Base-by-base conservation (phyloP, 2,329 filamentous ascomycete genomes). In the Exophiala sp. region DNA sequence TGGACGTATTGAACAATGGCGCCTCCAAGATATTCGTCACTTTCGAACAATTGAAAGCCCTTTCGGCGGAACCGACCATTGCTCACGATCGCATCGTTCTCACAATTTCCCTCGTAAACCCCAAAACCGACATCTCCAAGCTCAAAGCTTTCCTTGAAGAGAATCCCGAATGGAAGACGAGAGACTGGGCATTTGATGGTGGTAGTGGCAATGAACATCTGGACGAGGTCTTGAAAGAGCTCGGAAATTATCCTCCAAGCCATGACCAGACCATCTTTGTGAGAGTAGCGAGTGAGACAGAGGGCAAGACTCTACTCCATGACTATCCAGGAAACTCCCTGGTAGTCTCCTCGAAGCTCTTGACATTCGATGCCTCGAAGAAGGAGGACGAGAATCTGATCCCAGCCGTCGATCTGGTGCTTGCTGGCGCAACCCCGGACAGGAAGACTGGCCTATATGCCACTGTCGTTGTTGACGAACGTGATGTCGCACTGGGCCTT, bases 391-490 rank as follows among this genome's bases (percentile, higher is more conserved):
- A 79, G 14, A 77, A 78, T 47, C 68, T 80, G 47, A 74, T 96
- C 21, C 85, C 85, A 35, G 81, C 89, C 5, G 80, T 84, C 10
- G 84, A 83, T 64, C 73, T 96, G 29, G 78, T 97, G 57, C 81
- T 89, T 47, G 79, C 83, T 2, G 84, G 85, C 60, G 91, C 91
- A 72, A 86, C 81, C 59, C 89, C 88, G 36, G 94, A 99, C 71
- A 82, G 91, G 59, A 72, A 83, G 3, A 95, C 96, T 67, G 87
- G 88, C 7, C 79, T 99, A 7, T 84, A 95, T 62, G 87, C 94
- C 1, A 99, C 94, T 0, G 82, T 96, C 3, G 94, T 99, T 6
- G 91, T 88, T 1, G 90, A 99, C 68, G 89, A 96, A 76, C 78
- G 87, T 45, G 91, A 91, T 1, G 78, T 88, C 16, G 89, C 90